Conservation (phyloP, 202 grass and related monocot genomes). For the Carex arenaria region DNA sequence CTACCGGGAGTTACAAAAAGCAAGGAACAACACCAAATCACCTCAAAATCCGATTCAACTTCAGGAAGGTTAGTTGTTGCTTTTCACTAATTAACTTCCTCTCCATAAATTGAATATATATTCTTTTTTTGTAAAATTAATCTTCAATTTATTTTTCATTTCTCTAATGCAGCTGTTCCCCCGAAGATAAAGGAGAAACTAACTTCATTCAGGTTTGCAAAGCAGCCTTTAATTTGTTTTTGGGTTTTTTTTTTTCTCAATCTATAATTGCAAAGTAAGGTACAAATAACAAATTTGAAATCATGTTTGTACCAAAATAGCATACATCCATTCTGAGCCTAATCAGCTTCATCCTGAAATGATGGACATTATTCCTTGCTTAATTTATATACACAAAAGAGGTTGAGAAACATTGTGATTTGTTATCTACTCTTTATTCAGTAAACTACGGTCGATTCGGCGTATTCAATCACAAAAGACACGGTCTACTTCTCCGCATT, state of each 20-base stretch:
- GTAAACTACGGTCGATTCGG: constrained; percentile 55
- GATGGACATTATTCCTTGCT: background rate
- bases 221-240: background rate
- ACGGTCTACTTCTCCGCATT: constrained; percentile 43
- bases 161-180: constrained; percentile 22
- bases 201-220: constrained; percentile 61
- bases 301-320: background rate
- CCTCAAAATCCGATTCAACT: constrained; percentile 18
- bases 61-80: constrained; percentile 38
- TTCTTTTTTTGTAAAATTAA: background rate
- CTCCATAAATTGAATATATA: too few species aligned
- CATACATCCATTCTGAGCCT: background rate
- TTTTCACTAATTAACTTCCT: constrained; percentile 5
- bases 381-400: background rate
- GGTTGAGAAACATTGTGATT: background rate
- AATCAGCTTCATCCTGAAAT: background rate
- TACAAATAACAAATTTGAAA: background rate
- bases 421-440: constrained; percentile 23
- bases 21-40: constrained; percentile 29
- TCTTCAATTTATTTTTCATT: background rate
- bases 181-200: constrained; percentile 44
- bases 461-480: constrained; percentile 51
- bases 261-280: background rate
- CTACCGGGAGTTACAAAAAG: constrained; percentile 48
- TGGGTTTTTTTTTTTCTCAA: background rate